phyloP scores from a whole-genome alignment of 202 grass and related monocot genomes.

The Saccharum hybrid region DNA sequence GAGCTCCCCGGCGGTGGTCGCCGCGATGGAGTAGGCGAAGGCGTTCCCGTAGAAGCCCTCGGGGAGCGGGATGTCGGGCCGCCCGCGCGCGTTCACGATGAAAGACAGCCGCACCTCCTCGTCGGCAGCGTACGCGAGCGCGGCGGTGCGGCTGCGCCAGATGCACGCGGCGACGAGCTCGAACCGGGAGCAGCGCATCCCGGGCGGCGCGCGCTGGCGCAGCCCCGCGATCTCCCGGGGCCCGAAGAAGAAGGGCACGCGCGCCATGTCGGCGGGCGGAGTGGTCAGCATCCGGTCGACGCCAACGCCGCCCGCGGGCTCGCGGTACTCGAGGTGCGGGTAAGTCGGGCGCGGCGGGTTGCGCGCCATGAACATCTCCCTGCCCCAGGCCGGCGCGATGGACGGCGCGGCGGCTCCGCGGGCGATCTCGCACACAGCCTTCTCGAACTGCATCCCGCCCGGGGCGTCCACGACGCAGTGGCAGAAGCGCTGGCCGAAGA shows the following conservation, averaged over 20 bases:
- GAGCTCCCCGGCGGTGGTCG: slow-evolving; percentile 54
- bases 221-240: slow-evolving; percentile 56
- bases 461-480: slow-evolving; percentile 63
- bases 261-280: slow-evolving; percentile 4
- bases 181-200: slow-evolving; percentile 55
- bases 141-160: slow-evolving; percentile 66
- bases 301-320: slow-evolving; percentile 22
- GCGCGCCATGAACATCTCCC: slow-evolving; percentile 64
- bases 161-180: slow-evolving; percentile 64
- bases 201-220: slow-evolving; percentile 40
- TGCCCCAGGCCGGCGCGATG: slow-evolving; percentile 45
- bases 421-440: slow-evolving; percentile 58
- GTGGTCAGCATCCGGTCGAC: slow-evolving; percentile 44
- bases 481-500: slow-evolving; percentile 53
- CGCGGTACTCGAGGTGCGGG: slow-evolving; percentile 62
- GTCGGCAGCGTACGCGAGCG: slow-evolving; percentile 49
- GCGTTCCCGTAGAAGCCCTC: slow-evolving; percentile 83
- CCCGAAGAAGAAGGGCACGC: slow-evolving; percentile 64
- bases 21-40: slow-evolving; percentile 61
- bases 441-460: slow-evolving; percentile 66
- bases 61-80: slow-evolving; percentile 40
- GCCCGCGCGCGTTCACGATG: slow-evolving; percentile 61
- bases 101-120: slow-evolving; percentile 58
- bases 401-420: slow-evolving; percentile 37
- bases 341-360: slow-evolving; percentile 41